phyloP scores from a whole-genome alignment of 345 rosid species.

The Camelina laxa region DNA sequence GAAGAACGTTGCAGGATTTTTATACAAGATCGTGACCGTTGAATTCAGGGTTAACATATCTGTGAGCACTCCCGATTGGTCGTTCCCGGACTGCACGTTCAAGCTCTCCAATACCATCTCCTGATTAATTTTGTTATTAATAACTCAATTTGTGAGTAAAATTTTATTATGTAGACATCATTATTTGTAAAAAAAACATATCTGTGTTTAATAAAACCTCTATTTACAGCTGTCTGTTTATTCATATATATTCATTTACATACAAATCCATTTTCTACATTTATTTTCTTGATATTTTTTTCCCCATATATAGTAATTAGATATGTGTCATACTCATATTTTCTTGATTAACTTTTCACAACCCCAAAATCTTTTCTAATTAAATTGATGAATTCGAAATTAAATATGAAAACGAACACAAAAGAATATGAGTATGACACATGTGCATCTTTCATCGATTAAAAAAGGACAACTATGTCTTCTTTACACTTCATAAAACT shows the following conservation, averaged over 20 bases:
- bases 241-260: not conserved
- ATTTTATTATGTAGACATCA: not conserved
- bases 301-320: too few species aligned
- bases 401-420: not conserved
- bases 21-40: conserved; percentile 80
- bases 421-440: not conserved
- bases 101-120: conserved; percentile 75
- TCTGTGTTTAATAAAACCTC: not conserved
- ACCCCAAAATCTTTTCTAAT: not conserved
- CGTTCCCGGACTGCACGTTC: conserved; percentile 82
- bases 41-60: conserved; percentile 88
- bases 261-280: not conserved
- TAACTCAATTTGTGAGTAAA: not conserved
- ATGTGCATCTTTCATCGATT: not conserved
- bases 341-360: not conserved
- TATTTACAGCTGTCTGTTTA: not conserved
- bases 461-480: not conserved
- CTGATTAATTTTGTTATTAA: conserved; percentile 46
- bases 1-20: conserved; percentile 75
- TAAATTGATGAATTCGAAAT: not conserved
- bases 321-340: too few species aligned
- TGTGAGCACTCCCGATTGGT: conserved; percentile 74
- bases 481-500: not conserved
- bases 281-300: not conserved
- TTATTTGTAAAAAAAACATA: not conserved